phyloP scores from a whole-genome alignment of 805 yeast genomes.

The Pichia exigua region DNA sequence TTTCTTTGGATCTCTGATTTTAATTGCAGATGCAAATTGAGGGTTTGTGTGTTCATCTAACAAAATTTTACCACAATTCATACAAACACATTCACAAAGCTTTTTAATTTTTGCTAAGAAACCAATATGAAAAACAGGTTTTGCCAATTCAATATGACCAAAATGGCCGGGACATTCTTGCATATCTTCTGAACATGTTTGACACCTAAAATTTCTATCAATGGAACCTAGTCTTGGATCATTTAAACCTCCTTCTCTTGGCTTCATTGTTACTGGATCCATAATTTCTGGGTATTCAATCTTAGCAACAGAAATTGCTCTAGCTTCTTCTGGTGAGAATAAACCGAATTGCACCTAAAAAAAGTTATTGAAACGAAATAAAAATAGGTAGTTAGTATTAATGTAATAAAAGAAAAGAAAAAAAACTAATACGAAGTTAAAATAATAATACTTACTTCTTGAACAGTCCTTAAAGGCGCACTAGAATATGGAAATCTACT shows the following conservation, averaged over 20 bases:
- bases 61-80: conserved; percentile 95
- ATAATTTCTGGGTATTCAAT: conserved; percentile 99
- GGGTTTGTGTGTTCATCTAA: conserved; percentile 72
- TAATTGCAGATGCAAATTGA: conserved; percentile 79
- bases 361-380: conserved; percentile 9
- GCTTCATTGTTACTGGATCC: conserved; percentile 93
- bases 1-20: conserved; percentile 88
- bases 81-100: conserved; percentile 93
- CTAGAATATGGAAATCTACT: conserved; percentile 83
- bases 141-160: conserved; percentile 97
- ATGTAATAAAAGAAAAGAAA: neutral
- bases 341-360: conserved; percentile 89
- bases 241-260: conserved; percentile 93
- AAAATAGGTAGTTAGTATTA: conserved; percentile 6
- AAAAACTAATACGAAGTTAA: neutral
- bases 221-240: conserved; percentile 97
- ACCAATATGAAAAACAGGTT: conserved; percentile 97
- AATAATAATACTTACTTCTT: conserved; percentile 57
- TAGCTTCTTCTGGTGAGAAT: conserved; percentile 92
- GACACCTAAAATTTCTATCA: conserved; percentile 95
- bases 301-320: conserved; percentile 96
- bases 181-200: conserved; percentile 99
- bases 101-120: conserved; percentile 90
- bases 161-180: conserved; percentile 99
- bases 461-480: conserved; percentile 95